phyloP scores from a whole-genome alignment of 2,329 filamentous ascomycete species.

The Colletotrichum sp. region DNA sequence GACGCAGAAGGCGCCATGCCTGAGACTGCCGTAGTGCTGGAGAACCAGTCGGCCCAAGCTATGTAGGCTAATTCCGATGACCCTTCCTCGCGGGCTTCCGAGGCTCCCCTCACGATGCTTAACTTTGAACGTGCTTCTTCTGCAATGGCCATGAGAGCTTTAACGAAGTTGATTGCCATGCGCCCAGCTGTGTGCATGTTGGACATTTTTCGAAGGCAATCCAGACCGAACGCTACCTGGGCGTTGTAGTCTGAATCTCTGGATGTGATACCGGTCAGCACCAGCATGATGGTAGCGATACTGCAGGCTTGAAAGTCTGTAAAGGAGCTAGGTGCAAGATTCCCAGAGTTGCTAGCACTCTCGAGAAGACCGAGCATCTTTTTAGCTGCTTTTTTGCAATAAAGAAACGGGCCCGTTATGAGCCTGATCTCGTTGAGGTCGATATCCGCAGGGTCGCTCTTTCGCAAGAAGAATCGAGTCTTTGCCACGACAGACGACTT shows the following conservation, averaged over 20 bases:
- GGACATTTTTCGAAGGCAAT: conserved; percentile 36
- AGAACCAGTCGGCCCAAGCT: conserved; percentile 26
- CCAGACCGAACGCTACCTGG: conserved; percentile 32
- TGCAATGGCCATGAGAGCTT: conserved; percentile 26
- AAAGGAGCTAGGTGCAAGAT: conserved; percentile 38
- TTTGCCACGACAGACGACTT: conserved; percentile 36
- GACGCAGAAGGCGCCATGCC: neutral
- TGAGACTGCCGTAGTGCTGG: neutral
- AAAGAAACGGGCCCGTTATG: neutral
- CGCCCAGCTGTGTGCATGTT: conserved; percentile 31
- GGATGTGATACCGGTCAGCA: conserved; percentile 37
- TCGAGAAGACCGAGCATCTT: conserved; percentile 36
- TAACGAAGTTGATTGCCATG: conserved; percentile 26
- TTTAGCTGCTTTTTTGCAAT: conserved; percentile 33
- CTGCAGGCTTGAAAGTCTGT: conserved; percentile 45
- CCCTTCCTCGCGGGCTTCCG: neutral
- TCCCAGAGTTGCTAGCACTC: conserved; percentile 27
- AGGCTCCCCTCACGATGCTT: neutral
- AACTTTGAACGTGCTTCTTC: conserved; percentile 25
- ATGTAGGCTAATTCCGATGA: conserved; percentile 15
- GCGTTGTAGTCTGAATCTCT: conserved; percentile 32
- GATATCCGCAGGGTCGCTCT: neutral
- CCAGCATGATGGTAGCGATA: conserved; percentile 38
- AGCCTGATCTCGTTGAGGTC: too few relatives aligned
- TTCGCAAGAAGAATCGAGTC: conserved; percentile 13